These are phyloP conservation scores for Asparagopsis taxiformis DNA, from an alignment of 31 red algal species.

Conservation along the genomic window DNA sequence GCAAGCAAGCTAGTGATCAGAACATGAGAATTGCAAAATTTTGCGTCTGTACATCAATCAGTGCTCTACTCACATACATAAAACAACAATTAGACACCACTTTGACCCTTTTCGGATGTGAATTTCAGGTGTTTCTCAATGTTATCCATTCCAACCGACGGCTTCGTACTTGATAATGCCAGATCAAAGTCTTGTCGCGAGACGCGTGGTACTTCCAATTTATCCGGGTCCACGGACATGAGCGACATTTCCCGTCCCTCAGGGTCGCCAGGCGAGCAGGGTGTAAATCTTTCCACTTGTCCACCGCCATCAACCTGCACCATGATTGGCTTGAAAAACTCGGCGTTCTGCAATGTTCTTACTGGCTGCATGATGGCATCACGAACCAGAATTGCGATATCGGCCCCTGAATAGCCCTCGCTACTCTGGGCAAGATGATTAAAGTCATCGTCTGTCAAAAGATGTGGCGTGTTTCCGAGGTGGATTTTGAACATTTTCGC, in stretches of 20 bases:
- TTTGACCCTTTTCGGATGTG: constrained; percentile 94
- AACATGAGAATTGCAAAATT: not conserved
- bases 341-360: constrained; percentile 83
- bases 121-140: constrained; percentile 83
- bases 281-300: constrained; percentile 52
- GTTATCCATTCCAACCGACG: constrained; percentile 87
- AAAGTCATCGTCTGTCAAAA: constrained; percentile 45
- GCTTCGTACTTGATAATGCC: constrained; percentile 81
- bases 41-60: not conserved
- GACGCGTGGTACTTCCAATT: constrained; percentile 88
- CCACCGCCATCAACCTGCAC: constrained; percentile 24
- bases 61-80: not conserved
- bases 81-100: constrained; percentile 64
- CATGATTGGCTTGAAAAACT: constrained; percentile 69
- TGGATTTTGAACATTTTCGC: constrained; percentile 74
- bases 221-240: constrained; percentile 70
- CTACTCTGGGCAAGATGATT: constrained; percentile 33
- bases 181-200: constrained; percentile 86
- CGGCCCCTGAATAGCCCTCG: constrained; percentile 82
- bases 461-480: constrained; percentile 62
- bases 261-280: constrained; percentile 92
- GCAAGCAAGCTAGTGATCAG: not conserved
- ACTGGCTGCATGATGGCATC: constrained; percentile 99
- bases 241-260: constrained; percentile 82
- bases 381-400: constrained; percentile 69